phyloP scores from a whole-genome alignment of 2,329 filamentous ascomycete genomes.

The Fusarium annulatum region DNA sequence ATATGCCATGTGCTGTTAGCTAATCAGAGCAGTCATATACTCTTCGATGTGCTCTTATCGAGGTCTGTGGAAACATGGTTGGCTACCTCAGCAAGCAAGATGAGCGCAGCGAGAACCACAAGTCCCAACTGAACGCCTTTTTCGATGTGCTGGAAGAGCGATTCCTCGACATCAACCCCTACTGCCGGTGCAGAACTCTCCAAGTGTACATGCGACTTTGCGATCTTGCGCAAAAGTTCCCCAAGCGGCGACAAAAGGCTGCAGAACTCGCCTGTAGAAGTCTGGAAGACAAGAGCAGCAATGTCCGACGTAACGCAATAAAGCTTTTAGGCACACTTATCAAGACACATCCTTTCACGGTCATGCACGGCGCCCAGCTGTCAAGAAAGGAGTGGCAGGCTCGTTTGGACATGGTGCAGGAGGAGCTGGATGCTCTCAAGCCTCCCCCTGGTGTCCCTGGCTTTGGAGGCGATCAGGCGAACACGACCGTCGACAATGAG shows the following conservation, averaged over 20 bases:
- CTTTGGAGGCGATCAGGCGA: slow-evolving; percentile 70
- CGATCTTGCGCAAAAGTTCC: slow-evolving; percentile 95
- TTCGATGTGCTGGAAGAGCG: slow-evolving; percentile 97
- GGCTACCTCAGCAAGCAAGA: slow-evolving; percentile 90
- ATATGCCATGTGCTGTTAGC: not conserved
- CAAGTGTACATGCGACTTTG: slow-evolving; percentile 94
- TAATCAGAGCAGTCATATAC: slow-evolving; percentile 78
- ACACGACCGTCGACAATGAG: slow-evolving; percentile 78
- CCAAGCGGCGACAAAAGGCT: slow-evolving; percentile 87
- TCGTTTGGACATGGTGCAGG: slow-evolving; percentile 83
- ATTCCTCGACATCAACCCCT: slow-evolving; percentile 96
- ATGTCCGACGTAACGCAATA: slow-evolving; percentile 93
- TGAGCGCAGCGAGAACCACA: slow-evolving; percentile 91
- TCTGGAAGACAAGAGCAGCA: slow-evolving; percentile 97
- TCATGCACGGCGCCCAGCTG: slow-evolving; percentile 89
- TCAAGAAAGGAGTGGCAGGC: slow-evolving; percentile 86
- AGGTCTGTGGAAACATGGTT: slow-evolving; percentile 97
- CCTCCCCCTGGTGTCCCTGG: slow-evolving; percentile 78
- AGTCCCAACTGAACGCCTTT: slow-evolving; percentile 94
- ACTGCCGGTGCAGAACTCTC: slow-evolving; percentile 89
- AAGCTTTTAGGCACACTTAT: slow-evolving; percentile 90
- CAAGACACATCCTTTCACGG: slow-evolving; percentile 92
- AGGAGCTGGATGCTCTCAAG: slow-evolving; percentile 82
- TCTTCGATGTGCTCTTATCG: slow-evolving; percentile 90
- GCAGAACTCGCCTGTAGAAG: slow-evolving; percentile 89